Evolutionary conservation across 2,329 filamentous ascomycete species (phyloP), one percentile per base, ranked within the genome.

Genomic region (Sarocladiaceae sp.): DNA sequence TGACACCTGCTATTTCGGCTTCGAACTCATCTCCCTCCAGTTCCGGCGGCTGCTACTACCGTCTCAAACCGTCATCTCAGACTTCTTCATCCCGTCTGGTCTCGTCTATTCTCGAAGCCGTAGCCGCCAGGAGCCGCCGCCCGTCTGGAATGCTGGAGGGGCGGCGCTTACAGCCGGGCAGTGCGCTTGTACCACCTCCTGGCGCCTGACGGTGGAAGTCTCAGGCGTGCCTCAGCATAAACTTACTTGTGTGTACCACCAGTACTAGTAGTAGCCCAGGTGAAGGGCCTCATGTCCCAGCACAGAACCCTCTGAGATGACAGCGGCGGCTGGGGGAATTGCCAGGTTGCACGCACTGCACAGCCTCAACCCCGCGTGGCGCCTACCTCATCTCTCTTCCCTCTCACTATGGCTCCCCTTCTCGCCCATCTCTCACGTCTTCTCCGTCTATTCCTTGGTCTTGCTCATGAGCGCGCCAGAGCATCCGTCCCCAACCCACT

Each of bases 61-160:
- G 16, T n/a, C 31, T 33, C 31, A 33, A n/a, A 12, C 16, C n/a
- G 33, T 15, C 7, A 33, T 33, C 31, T 16, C 10, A 10, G 9
- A 33, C n/a, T 15, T 6, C 9, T 13, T 13, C 26, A 13, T 29
- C 34, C 26, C 20, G 34, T 39, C 34, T 39, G n/a, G 24, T 41
- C 37, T 41, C 37, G 37, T 41, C 37, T 41, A 41, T 41, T 41
- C 37, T 41, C 37, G 23, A n/a, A n/a, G n/a, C n/a, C n/a, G 15
- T 41, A 41, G 24, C 7, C 37, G 37, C 37, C 37, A 4, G 7
- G 26, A 29, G n/a, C n/a, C n/a, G n/a, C n/a, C n/a, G n/a, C n/a
- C n/a, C n/a, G 13, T 7, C 26, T 7, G 26, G 13, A 21, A 11
- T 6, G 7, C 13, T 21, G 12, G 6, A 19, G 10, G 20, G 9